Base-by-base conservation (phyloP, 1,284 basidiomycete genomes). In the Cyathus pygmaeus region DNA sequence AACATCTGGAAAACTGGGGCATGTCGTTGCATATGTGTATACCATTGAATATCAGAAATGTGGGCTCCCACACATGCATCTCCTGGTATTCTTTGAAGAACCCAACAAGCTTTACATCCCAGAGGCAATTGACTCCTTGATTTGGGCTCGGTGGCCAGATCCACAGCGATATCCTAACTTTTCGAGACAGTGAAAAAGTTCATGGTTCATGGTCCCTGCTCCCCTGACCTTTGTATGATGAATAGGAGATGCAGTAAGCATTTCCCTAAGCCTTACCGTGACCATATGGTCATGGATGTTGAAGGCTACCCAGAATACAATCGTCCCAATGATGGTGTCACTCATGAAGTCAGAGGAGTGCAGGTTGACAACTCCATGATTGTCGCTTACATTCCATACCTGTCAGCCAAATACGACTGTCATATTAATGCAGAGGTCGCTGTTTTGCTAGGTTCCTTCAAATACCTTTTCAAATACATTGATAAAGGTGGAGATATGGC, bases 41-140 rank as follows among this genome's bases (percentile, higher is more conserved):
- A 78, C 76, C 1, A 83, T 85, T 59, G 82, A 87, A 62, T 87
- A 83, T 56, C 85, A 87, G 62, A 87, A 85, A 59, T 69, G 79
- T 1, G 82, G 83, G 0, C 73, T 85, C 0, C 83, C 83, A 2
- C 84, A 86, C 55, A 76, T 81, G 62, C 85, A 87, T 59, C 60
- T 81, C 0, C 66, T 85, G 1, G 68, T 86, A 2, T 82, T 82
- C 58, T 63, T 85, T 3, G 59, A 74, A 0, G 46, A 69, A 0
- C 57, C 42, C 0, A 60, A 69, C 41, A 80, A 79, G 49, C 60
- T 84, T 3, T 58, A 58, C 0, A 75, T 68, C 17, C 69, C 79
- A 0, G 68, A 68, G 2, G 74, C 77, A 15, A 70, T 87, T 42
- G 81, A 87, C 60, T 50, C 61, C 1, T 55, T 72, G n/a, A 78